Percentiles rank a stretch among this genome's conserved stretches.
These are phyloP conservation scores for Trichoderma pleuroti DNA, from an alignment of 2,329 filamentous ascomycete species.

Conservation along the genomic window DNA sequence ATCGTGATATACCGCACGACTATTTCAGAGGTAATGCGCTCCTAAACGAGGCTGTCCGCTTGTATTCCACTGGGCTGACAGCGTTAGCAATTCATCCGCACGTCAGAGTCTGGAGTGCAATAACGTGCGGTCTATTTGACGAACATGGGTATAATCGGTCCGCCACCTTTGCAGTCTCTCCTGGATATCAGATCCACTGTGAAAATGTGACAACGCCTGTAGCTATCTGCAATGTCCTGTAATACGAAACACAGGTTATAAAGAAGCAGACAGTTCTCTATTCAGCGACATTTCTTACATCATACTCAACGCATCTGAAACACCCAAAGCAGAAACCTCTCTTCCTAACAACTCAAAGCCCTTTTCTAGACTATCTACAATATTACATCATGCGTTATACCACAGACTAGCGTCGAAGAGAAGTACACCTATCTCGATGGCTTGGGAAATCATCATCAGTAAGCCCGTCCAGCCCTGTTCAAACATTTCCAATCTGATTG, in stretches of 20 bases:
- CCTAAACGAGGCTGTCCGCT: neutral
- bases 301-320: neutral
- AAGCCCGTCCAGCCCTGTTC: neutral
- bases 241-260: neutral
- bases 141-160: neutral
- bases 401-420: neutral
- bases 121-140: neutral
- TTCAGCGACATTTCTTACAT: neutral
- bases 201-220: neutral
- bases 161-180: neutral
- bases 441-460: neutral
- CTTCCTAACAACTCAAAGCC: neutral
- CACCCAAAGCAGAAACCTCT: neutral
- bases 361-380: neutral
- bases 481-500: neutral
- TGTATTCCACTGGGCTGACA: neutral
- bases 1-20: neutral
- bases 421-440: neutral
- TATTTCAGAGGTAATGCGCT: neutral
- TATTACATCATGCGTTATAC: neutral
- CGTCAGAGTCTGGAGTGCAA: neutral
- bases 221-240: neutral
- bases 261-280: neutral
- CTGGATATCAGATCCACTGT: neutral
- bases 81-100: neutral